Evolutionary conservation across 2,329 filamentous ascomycete species (phyloP), one percentile per base, ranked within the genome.

Genomic region (Leptoxyphium fumago): DNA sequence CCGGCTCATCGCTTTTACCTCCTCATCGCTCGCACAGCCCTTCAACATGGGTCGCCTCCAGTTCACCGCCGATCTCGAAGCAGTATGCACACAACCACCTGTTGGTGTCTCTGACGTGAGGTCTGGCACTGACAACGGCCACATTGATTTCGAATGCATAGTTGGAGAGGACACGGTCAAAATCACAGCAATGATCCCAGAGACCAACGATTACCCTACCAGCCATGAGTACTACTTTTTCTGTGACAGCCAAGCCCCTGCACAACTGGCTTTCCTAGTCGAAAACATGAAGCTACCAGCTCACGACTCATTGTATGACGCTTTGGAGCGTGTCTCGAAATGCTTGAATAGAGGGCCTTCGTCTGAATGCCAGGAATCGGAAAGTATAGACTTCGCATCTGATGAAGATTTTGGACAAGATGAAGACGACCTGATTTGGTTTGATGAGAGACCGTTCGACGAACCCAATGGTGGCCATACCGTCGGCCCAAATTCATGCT

Each of bases 61-160:
- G 30, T 88, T 84, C 59, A 68, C 77, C 40, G 64, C 68, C 42
- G 81, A 88, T 57, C 64, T 69, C 55, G 65, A 58, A 26, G 61
- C 64, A 38, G 68, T 62, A 7, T 47, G 55, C 11, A 54, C 57
- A 36, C 55, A 62, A 15, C 53, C 53, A 2, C 64, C 76, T 40
- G 49, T 64, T 1, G 63, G 70, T 41, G 66, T 91, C 40, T 63
- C 63, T 40, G 57, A 68, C 29, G 64, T 94, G 18, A 63, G 64
- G 29, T 65, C 67, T 30, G 82, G 82, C 13, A 76, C 79, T 5
- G 80, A 82, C 29, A 82, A 89, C 59, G 84, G 82, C 42, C 77
- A 83, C 45, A 69, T 93, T 45, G 71, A 71, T 11, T 82, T 89
- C 58, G 67, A 62, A 4, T 83, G 72, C 51, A 47, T 56, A 38